phyloP scores from a whole-genome alignment of 805 yeast species.

The Wickerhamomyces alni region DNA sequence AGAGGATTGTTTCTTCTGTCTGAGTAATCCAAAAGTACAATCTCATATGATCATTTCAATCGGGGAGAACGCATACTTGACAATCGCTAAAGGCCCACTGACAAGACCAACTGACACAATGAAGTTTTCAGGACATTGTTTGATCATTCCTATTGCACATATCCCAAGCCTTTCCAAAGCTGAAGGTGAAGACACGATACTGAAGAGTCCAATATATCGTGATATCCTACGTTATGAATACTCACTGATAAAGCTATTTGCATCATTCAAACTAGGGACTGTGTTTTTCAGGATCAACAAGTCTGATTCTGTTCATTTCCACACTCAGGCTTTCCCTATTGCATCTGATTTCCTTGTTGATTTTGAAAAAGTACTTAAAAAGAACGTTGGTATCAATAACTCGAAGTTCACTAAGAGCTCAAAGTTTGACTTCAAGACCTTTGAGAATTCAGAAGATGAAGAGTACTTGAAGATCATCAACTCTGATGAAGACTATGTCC shows the following conservation, averaged over 20 bases:
- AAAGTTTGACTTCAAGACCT: slow-evolving; percentile 35
- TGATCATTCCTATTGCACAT: slow-evolving; percentile 77
- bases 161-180: slow-evolving; percentile 36
- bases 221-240: slow-evolving; percentile 45
- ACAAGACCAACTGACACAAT: slow-evolving; percentile 43
- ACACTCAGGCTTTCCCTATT: slow-evolving; percentile 72
- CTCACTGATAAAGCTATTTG: slow-evolving; percentile 42
- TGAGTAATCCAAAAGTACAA: slow-evolving; percentile 71
- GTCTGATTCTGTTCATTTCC: slow-evolving; percentile 62
- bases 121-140: slow-evolving; percentile 73
- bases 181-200: slow-evolving; percentile 13
- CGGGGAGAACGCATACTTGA: slow-evolving; percentile 58
- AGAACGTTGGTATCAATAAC: slow-evolving; percentile 40
- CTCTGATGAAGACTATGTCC: slow-evolving; percentile 23
- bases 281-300: slow-evolving; percentile 70
- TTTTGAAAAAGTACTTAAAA: slow-evolving; percentile 42
- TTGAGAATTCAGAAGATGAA: slow-evolving; percentile 19
- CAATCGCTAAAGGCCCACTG: slow-evolving; percentile 84
- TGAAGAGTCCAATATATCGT: slow-evolving; percentile 27
- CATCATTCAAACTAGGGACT: slow-evolving; percentile 38
- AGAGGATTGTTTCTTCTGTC: slow-evolving; percentile 71
- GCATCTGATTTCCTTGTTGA: slow-evolving; percentile 35
- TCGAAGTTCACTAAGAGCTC: slow-evolving; percentile 39
- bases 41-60: slow-evolving; percentile 78
- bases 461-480: slow-evolving; percentile 23